Base-by-base conservation (phyloP, 108 stramenopile genomes). In the Pseudonitzschia multistriata region DNA sequence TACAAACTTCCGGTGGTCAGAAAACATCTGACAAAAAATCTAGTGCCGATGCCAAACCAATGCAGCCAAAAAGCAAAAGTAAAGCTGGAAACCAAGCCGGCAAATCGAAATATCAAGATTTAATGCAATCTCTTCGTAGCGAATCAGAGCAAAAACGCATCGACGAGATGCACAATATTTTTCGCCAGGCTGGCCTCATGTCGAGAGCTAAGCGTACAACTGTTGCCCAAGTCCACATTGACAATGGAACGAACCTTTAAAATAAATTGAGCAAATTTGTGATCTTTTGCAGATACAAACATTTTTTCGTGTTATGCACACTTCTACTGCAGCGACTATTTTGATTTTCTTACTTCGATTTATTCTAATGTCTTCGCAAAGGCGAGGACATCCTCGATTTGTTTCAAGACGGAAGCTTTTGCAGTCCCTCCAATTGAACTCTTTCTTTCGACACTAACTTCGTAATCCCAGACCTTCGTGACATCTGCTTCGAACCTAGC, bases 361-460 rank as follows among this genome's bases (percentile, higher is more conserved):
- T 75, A 69, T 28, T 63, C 57, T 48, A 78, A 70, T 53, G 70
- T 77, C 27, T 82, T 62, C 2, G 87, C 83, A 66, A 86, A 94
- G 8, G 83, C 86, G 27, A 87, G 40, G 61, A 89, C 76, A 17
- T 86, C 80, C 33, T 94, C 89, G 73, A 94, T 88, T 70, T 91
- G 90, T 68, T 89, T 84, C 61, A 76, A 60, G 8, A 94, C 93
- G 22, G 84, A 80, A 6, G 74, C 78, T 62, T 86, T 94, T 21
- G 81, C 72, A 6, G 94, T 95, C 30, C 94, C 94, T 40, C 94
- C 94, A 48, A 81, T 87, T 0, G 87, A 88, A 66, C 84, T 83
- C 80, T 95, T 95, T n/a, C 94, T 79, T 66, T 95, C 94, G 0
- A 95, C 94, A 65, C 89, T 91, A 19, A 81, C 85, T 73, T 93